These are phyloP conservation scores for Trichoderma erinaceum DNA, from an alignment of 495 filamentous ascomycete genomes.

Conservation along the genomic window DNA sequence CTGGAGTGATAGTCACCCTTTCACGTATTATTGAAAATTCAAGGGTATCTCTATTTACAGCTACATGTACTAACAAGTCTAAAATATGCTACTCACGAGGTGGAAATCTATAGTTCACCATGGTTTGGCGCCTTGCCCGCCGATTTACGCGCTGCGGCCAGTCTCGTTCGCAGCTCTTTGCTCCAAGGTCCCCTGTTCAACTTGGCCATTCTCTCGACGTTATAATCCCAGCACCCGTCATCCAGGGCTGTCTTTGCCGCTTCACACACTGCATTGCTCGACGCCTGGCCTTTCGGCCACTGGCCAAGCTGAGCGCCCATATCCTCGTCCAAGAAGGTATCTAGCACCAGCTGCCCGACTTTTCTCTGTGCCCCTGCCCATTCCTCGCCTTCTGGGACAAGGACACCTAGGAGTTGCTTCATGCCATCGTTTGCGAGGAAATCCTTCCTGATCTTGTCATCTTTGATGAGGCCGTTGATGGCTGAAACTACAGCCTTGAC, in stretches of 20 bases:
- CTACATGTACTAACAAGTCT: neutral
- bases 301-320: conserved; percentile 47
- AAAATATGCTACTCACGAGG: neutral
- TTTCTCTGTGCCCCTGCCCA: conserved; percentile 39
- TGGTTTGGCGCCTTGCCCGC: conserved; percentile 17
- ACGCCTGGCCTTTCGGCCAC: conserved; percentile 33
- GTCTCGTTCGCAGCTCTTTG: conserved; percentile 23
- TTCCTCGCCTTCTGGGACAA: conserved; percentile 29
- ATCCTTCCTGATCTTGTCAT: conserved; percentile 37
- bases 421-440: conserved; percentile 47
- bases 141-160: conserved; percentile 23
- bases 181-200: conserved; percentile 29
- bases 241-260: conserved; percentile 15
- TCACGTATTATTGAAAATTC: neutral
- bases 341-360: conserved; percentile 47
- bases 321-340: conserved; percentile 55
- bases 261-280: conserved; percentile 21
- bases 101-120: conserved; percentile 20
- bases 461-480: conserved; percentile 39
- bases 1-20: too few relatives aligned
- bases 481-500: conserved; percentile 34
- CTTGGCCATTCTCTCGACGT: conserved; percentile 26
- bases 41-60: conserved; percentile 5
- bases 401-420: conserved; percentile 39
- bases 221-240: conserved; percentile 37